Percentiles rank a stretch among this genome's conserved stretches.
Conservation (phyloP, 2,329 filamentous ascomycete species). For the Teratosphaeria gauchensis region DNA sequence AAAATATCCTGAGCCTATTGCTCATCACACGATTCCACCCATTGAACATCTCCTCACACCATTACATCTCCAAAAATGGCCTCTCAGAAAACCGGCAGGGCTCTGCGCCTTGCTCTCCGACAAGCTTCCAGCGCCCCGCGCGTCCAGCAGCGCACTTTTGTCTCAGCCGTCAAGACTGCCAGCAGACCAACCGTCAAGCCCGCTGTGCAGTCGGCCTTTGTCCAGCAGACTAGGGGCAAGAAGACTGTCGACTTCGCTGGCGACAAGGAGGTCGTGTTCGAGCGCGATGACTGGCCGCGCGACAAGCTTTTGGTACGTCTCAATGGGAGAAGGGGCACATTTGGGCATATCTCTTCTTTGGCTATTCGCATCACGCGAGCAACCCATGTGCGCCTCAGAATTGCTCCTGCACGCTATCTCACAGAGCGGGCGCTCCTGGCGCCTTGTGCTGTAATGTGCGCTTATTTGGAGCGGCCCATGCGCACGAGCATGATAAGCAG, state of each 20-base stretch:
- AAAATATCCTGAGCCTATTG: not conserved
- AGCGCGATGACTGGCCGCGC: conserved; percentile 96
- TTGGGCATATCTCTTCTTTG: not conserved
- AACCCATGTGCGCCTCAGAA: not conserved
- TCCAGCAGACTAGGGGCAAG: conserved; percentile 71
- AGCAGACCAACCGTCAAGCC: conserved; percentile 29
- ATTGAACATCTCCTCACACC: conserved; percentile 4
- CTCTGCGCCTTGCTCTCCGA: conserved; percentile 48
- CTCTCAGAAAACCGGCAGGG: conserved; percentile 60
- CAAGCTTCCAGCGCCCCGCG: conserved; percentile 40
- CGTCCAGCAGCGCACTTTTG: conserved; percentile 48
- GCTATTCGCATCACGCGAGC: not conserved
- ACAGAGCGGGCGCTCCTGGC: no score
- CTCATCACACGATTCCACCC: not conserved
- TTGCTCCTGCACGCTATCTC: not conserved
- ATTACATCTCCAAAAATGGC: conserved; percentile 49
- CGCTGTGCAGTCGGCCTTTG: conserved; percentile 34
- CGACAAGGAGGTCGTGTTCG: conserved; percentile 87
- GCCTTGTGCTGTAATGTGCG: no score
- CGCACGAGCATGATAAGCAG: no score
- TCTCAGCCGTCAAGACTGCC: conserved; percentile 46
- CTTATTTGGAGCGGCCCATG: no score
- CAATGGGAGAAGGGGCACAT: not conserved
- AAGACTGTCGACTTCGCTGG: conserved; percentile 99
- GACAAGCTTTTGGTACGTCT: conserved; percentile 85